Evolutionary conservation across 192 early-diverging fungal species (phyloP).

Genomic region (Obelidium mucronatum): DNA sequence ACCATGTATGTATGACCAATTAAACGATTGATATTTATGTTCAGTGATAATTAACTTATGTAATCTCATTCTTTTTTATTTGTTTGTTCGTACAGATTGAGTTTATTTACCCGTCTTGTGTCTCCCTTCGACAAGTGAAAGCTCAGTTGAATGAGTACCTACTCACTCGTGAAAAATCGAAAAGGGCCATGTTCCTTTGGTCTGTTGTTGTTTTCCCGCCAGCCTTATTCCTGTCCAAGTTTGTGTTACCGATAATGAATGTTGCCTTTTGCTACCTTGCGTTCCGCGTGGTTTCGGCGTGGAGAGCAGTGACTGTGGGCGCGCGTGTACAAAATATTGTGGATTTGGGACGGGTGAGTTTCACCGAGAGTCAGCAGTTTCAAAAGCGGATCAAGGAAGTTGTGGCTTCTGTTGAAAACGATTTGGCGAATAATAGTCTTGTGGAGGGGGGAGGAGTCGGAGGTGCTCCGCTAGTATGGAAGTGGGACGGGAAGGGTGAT

Average conservation of each 20-base stretch:
- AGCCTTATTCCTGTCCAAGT: conserved; percentile 50
- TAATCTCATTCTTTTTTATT: too few relatives aligned
- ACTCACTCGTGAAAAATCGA: conserved; percentile 24
- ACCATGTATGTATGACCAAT: conserved; percentile 29
- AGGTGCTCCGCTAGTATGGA: conserved; percentile 34
- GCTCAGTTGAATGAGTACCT: conserved; percentile 38
- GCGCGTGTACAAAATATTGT: conserved; percentile 43
- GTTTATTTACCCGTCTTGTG: conserved; percentile 52
- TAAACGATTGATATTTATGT: not conserved
- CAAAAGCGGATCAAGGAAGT: conserved; percentile 18
- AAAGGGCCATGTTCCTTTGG: conserved; percentile 41
- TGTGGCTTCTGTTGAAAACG: not conserved
- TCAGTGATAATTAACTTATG: not conserved
- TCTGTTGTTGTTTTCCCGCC: conserved; percentile 42
- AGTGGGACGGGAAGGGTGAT: conserved; percentile 43
- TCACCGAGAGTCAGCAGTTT: conserved; percentile 44
- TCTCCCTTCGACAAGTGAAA: conserved; percentile 32
- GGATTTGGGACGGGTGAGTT: conserved; percentile 42
- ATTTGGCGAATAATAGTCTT: not conserved
- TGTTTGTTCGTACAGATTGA: too few relatives aligned
- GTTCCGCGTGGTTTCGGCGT: conserved; percentile 51
- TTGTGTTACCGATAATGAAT: conserved; percentile 46
- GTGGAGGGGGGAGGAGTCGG: not conserved
- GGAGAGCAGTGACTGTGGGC: conserved; percentile 42
- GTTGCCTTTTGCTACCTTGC: conserved; percentile 55